phyloP scores from a whole-genome alignment of 306 rosid species.

The Trifolium dubium region DNA sequence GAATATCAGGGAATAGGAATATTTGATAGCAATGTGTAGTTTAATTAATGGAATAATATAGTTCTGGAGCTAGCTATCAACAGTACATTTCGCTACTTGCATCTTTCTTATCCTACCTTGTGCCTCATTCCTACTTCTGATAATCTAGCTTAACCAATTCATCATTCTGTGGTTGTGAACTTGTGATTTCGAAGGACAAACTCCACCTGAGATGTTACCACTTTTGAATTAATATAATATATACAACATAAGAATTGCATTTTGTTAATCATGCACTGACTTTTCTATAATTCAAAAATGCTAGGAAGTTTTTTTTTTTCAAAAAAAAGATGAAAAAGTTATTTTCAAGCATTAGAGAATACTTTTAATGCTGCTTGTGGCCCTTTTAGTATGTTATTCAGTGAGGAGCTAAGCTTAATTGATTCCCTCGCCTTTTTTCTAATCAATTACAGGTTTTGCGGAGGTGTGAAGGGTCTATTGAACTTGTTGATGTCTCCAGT shows the following conservation, averaged over 20 bases:
- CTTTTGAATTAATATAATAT: not conserved
- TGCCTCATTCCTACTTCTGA: constrained; percentile 17
- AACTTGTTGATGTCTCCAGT: constrained; percentile 79
- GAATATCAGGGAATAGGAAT: not conserved
- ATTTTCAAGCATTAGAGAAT: not conserved
- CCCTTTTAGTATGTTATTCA: constrained; percentile 18
- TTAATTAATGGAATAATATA: constrained; percentile 8
- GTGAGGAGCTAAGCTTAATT: constrained; percentile 10
- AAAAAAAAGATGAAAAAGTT: not conserved
- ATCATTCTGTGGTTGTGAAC: not conserved
- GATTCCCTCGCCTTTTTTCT: not conserved
- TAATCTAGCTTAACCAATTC: constrained; percentile 4
- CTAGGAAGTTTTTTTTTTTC: not conserved
- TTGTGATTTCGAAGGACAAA: constrained; percentile 25
- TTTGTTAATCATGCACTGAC: not conserved
- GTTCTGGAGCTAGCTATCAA: constrained; percentile 44
- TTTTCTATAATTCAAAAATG: constrained; percentile 4
- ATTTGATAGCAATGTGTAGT: constrained; percentile 29
- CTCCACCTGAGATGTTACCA: constrained; percentile 6
- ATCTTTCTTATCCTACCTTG: not conserved
- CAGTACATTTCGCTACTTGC: not conserved
- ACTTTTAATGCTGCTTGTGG: constrained; percentile 6
- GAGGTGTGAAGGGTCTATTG: constrained; percentile 68
- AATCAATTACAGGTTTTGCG: constrained; percentile 70
- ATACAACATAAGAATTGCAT: constrained; percentile 1